Evolutionary conservation across 2,329 filamentous ascomycete species (phyloP).

Genomic region (Blumeria hordei): DNA sequence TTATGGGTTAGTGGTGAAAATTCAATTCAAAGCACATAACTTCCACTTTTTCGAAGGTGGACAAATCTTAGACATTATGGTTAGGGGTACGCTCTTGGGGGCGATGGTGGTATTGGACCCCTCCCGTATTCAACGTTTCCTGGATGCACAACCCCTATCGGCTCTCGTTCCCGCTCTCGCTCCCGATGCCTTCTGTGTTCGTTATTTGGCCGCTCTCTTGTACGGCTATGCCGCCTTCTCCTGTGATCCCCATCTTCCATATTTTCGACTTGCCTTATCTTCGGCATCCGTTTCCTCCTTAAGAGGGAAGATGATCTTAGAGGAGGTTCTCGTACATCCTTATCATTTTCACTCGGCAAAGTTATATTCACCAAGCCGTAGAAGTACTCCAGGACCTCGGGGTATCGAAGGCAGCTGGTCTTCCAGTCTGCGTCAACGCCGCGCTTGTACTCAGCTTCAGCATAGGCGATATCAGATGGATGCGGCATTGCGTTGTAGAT

Average conservation of each 20-base stretch:
- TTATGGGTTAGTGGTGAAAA: no score
- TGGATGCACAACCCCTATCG: background rate
- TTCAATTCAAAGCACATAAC: no score
- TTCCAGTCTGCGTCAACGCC: constrained; percentile 64
- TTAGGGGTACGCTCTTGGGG: background rate
- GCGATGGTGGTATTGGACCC: background rate
- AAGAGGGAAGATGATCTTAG: background rate
- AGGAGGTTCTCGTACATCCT: constrained; percentile 33
- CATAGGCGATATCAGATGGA: constrained; percentile 36
- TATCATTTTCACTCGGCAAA: constrained; percentile 36
- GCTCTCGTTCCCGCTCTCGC: background rate
- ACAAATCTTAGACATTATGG: background rate
- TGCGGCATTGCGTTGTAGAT: constrained; percentile 33
- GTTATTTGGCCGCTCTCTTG: background rate
- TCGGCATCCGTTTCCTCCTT: background rate
- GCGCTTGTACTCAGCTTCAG: constrained; percentile 40
- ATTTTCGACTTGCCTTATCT: background rate
- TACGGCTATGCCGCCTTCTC: background rate
- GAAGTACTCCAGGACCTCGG: constrained; percentile 63
- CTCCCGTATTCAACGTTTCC: background rate
- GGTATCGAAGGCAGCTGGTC: constrained; percentile 49
- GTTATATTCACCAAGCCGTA: constrained; percentile 44
- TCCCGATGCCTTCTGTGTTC: background rate
- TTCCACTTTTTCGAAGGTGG: no score
- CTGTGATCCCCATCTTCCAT: background rate